Base-by-base conservation (phyloP, 2,329 filamentous ascomycete species). In the Paracoccidioides lutzii region DNA sequence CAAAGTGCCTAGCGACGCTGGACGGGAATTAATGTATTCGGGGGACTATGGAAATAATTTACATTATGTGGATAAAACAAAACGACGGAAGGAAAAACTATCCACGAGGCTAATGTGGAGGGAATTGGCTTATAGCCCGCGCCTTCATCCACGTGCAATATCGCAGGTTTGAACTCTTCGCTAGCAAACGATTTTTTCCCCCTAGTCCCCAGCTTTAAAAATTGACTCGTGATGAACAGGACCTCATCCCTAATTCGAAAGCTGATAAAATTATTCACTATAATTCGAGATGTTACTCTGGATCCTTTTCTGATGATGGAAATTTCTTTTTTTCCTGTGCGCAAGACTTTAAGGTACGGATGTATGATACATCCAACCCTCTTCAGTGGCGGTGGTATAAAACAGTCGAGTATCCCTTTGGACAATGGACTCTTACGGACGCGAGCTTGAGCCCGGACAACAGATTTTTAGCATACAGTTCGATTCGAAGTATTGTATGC, bases 341-440 rank as follows among this genome's bases (percentile, higher is more conserved):
- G 8, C 89, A 96, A 70, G 90, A 97, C 70, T 95, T 95, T 73
- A 86, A 83, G 62, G 90, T 98, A 8, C 85, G 90, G 54, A 90
- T 98, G 88, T 98, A 97, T 71, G 91, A 97, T 69, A 97, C 93
- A 0, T 90, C 88, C 1, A 95, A 96, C 63, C 90, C 91, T 0
- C 95, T 93, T 70, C 81, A 90, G 61, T 98, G 93, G 93, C 86
- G 85, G 67, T 90, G 95, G 69, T 96, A 96, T 76, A 97, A 91
- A 73, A 91, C 87, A 0, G 88, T 90, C 4, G 75, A 78, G 33
- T 95, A 93, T 69, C 89, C 89, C 0, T 87, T 84, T 61, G 93
- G 90, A 2, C 85, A 88, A 64, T 98, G 93, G 93, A 97, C 91
- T 0, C 85, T 98, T 61, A 97, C 93, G 12, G 93, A 98, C 71